Percentiles rank a stretch among this genome's conserved stretches.
Conservation (phyloP, 345 rosid species). For the Angophora floribunda region DNA sequence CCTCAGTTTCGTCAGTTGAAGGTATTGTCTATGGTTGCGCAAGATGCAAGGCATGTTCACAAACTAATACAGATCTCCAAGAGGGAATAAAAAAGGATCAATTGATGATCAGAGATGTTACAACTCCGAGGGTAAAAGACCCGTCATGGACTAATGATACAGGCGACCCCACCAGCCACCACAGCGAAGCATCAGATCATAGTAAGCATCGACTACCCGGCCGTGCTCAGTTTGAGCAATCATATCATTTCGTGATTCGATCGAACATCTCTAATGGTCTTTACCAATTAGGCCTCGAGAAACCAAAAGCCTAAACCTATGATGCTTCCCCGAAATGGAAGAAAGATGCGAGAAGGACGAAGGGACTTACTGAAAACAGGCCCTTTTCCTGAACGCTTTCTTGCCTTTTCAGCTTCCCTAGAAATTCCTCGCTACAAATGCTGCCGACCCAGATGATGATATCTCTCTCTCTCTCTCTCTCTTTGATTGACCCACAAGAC, state of each 20-base stretch:
- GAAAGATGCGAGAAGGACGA: background rate
- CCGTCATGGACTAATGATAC: background rate
- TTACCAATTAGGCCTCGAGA: background rate
- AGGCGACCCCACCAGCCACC: background rate
- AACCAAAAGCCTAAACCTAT: background rate
- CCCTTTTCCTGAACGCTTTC: background rate
- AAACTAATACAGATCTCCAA: background rate
- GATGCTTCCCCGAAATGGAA: background rate
- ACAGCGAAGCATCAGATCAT: background rate
- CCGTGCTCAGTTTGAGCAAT: background rate
- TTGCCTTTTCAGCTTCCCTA: background rate
- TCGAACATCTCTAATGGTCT: background rate
- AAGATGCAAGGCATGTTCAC: background rate
- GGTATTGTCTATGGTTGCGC: background rate
- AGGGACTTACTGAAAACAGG: background rate
- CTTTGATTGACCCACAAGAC: background rate
- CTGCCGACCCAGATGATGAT: background rate
- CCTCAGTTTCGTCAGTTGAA: background rate
- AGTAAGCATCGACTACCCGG: background rate
- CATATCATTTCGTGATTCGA: background rate
- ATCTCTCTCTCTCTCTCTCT: background rate
- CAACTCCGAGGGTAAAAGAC: background rate
- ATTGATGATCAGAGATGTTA: background rate
- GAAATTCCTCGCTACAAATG: background rate
- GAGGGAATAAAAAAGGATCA: background rate